A percentile compares a stretch with the other conserved stretches of the same genome.
Conservation (phyloP, 2,329 filamentous ascomycete genomes). For the Cercospora citrullina region DNA sequence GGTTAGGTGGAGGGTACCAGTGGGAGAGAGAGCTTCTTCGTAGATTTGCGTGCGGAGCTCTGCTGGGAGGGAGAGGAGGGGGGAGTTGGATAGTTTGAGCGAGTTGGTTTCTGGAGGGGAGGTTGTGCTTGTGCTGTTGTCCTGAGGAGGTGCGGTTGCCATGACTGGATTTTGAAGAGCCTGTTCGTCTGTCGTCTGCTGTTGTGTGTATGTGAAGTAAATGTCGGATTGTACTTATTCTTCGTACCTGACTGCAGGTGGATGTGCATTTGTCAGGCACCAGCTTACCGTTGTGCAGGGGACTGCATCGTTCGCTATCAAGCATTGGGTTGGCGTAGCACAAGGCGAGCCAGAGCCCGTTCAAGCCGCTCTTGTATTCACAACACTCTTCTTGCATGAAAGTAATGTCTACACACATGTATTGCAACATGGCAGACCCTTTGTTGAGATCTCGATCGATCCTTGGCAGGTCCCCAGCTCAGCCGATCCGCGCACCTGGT, state of each 20-base stretch:
- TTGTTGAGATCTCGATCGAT: not conserved
- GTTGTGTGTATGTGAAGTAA: not conserved
- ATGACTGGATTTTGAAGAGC: not conserved
- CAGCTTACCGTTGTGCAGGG: slow-evolving; percentile 1
- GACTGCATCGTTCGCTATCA: not conserved
- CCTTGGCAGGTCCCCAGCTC: not conserved
- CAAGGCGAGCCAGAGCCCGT: not conserved
- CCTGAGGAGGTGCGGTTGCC: not conserved
- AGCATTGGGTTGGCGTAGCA: not conserved
- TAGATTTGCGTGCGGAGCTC: slow-evolving; percentile 33
- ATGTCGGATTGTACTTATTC: not conserved
- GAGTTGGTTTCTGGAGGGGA: not conserved
- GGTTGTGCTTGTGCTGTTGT: not conserved
- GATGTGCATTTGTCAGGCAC: slow-evolving; percentile 5
- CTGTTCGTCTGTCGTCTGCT: not conserved
- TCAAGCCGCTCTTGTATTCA: not conserved
- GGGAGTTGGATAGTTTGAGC: slow-evolving; percentile 3
- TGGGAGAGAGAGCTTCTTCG: slow-evolving; percentile 29
- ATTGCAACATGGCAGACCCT: not conserved
- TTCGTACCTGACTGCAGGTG: not conserved
- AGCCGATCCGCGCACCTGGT: not conserved
- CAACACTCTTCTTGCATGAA: not conserved
- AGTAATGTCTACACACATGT: not conserved
- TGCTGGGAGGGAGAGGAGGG: slow-evolving; percentile 30
- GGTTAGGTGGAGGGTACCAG: slow-evolving; percentile 25